These are phyloP conservation scores for Allium sativum DNA, from an alignment of 106 monocot species.

Conservation along the genomic window DNA sequence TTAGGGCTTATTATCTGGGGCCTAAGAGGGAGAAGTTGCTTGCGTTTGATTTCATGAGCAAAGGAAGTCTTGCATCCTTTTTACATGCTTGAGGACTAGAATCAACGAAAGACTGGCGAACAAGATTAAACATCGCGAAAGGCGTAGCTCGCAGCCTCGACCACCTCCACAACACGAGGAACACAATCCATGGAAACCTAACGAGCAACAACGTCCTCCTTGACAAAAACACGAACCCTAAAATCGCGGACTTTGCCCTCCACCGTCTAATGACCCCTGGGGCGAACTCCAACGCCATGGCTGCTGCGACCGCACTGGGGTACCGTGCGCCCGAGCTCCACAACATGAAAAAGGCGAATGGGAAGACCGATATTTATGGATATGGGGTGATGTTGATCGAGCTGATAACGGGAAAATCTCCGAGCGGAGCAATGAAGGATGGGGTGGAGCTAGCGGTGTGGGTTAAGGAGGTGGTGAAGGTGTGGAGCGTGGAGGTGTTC, in stretches of 20 bases:
- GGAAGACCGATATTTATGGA: conserved; percentile 78
- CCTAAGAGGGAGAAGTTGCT: conserved; percentile 96
- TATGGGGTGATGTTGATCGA: conserved; percentile 79
- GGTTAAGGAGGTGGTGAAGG: conserved; percentile 82
- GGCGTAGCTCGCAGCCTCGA: conserved; percentile 38
- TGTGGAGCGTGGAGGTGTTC: conserved; percentile 90
- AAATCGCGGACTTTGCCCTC: conserved; percentile 62
- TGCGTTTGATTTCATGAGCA: conserved; percentile 82
- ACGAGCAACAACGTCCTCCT: conserved; percentile 62
- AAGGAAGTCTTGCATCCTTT: conserved; percentile 70
- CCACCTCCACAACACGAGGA: conserved; percentile 46
- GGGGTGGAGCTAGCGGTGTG: conserved; percentile 80
- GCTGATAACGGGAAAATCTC: conserved; percentile 79
- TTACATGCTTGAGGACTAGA: conserved; percentile 73
- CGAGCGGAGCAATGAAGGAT: conserved; percentile 55
- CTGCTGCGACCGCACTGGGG: conserved; percentile 52
- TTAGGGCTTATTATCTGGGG: conserved; percentile 77
- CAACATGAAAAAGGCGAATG: conserved; percentile 67
- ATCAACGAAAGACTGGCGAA: conserved; percentile 44
- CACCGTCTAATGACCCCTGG: conserved; percentile 57
- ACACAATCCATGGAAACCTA: conserved; percentile 73
- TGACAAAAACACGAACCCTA: conserved; percentile 33
- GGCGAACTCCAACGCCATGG: conserved; percentile 51
- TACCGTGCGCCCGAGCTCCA: conserved; percentile 86
- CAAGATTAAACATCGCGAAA: conserved; percentile 58